A percentile compares a stretch with the other conserved stretches of the same genome.
Conservation (phyloP, 2,329 filamentous ascomycete species). For the Sarocladiaceae sp. region DNA sequence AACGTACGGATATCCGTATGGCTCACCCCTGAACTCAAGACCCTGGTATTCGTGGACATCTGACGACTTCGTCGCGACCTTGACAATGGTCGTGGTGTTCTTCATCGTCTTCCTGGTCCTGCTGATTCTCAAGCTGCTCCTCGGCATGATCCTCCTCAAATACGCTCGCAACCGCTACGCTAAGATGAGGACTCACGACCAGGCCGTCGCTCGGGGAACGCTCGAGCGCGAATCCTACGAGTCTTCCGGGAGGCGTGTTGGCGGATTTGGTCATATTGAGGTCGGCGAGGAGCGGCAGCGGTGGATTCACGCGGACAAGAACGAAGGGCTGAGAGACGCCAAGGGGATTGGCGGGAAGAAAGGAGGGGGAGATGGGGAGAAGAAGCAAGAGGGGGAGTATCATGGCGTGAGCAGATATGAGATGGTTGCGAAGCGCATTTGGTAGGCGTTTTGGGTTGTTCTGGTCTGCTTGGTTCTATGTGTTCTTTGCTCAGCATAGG, state of each 20-base stretch:
- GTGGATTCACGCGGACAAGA: constrained; percentile 83
- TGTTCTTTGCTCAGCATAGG: constrained; percentile 1
- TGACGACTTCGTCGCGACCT: constrained; percentile 66
- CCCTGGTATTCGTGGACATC: constrained; percentile 53
- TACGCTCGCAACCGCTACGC: constrained; percentile 75
- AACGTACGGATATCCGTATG: constrained; percentile 55
- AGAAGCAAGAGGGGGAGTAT: constrained; percentile 43
- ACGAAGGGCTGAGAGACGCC: constrained; percentile 57
- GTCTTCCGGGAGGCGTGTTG: constrained; percentile 67
- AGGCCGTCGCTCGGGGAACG: constrained; percentile 37
- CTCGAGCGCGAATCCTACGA: constrained; percentile 51
- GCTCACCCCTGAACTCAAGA: constrained; percentile 29
- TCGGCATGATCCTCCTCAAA: constrained; percentile 80
- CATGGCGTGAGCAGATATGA: constrained; percentile 74
- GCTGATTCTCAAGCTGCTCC: constrained; percentile 73
- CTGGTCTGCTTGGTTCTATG: not conserved
- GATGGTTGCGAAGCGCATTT: constrained; percentile 96
- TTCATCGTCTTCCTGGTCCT: constrained; percentile 79
- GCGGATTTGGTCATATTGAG: constrained; percentile 80
- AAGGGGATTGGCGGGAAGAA: constrained; percentile 50
- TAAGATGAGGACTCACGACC: constrained; percentile 68
- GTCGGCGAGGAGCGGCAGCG: constrained; percentile 79
- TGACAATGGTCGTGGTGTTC: constrained; percentile 83
- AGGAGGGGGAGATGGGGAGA: constrained; percentile 32
- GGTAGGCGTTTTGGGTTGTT: constrained; percentile 46